Conservation (phyloP, 352 stramenopile species). For the Pythium rishiriense region DNA sequence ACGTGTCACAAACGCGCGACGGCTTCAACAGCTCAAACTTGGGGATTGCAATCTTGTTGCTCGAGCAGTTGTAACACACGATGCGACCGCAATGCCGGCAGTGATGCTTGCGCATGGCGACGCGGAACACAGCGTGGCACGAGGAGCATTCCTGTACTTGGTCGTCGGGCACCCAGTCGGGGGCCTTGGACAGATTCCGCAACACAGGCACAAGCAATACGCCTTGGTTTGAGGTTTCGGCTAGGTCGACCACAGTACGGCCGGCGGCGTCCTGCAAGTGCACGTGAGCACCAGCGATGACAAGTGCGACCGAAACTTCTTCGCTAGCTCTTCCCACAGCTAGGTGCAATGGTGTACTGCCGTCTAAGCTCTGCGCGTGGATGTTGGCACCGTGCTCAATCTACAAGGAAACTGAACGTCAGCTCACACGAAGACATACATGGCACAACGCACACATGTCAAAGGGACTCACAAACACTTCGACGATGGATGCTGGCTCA, state of each 20-base stretch:
- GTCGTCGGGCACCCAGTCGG: constrained; percentile 71
- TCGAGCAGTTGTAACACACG: constrained; percentile 87
- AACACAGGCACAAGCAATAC: constrained; percentile 80
- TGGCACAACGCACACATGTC: not conserved
- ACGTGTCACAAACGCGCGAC: constrained; percentile 79
- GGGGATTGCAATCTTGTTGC: constrained; percentile 80
- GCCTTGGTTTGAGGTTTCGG: constrained; percentile 80
- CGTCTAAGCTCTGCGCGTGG: constrained; percentile 78
- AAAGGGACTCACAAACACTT: constrained; percentile 72
- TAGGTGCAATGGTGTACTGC: constrained; percentile 82
- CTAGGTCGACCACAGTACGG: constrained; percentile 79
- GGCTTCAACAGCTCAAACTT: constrained; percentile 81
- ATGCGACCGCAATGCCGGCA: constrained; percentile 82
- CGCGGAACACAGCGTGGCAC: constrained; percentile 68
- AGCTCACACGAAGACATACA: not conserved
- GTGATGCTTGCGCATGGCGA: constrained; percentile 85
- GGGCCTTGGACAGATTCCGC: constrained; percentile 63
- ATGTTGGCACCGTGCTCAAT: constrained; percentile 83
- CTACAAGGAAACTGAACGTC: constrained; percentile 29
- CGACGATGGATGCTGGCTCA: constrained; percentile 64
- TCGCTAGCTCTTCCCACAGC: constrained; percentile 76
- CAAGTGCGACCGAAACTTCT: constrained; percentile 66
- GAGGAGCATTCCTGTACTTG: constrained; percentile 71
- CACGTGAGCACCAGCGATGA: constrained; percentile 73
- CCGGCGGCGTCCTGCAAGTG: constrained; percentile 80